A percentile compares a stretch with the other conserved stretches of the same genome.
phyloP scores from a whole-genome alignment of 73 alveolate species.

The Tetrahymena elliotti region DNA sequence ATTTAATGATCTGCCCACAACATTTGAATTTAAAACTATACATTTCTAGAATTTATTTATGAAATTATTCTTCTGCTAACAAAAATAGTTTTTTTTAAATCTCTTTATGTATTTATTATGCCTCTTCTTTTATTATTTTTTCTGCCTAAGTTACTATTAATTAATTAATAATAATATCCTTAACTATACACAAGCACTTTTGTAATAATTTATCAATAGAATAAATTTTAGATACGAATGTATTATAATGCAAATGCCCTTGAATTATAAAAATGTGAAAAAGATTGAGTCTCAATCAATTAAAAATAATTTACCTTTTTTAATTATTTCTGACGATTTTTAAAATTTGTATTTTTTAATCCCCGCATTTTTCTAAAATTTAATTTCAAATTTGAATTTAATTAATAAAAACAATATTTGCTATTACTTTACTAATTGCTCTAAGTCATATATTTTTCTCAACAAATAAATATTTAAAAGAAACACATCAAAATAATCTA shows the following conservation, averaged over 20 bases:
- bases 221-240: neutral
- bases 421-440: too few relatives aligned
- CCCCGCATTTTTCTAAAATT: neutral
- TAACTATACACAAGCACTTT: neutral
- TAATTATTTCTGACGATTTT: neutral
- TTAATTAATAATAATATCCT: neutral
- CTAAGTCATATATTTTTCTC: neutral
- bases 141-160: neutral
- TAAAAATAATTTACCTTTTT: neutral
- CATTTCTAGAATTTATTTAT: neutral
- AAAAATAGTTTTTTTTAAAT: too few relatives aligned
- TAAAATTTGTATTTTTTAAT: neutral
- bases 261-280: neutral
- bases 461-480: neutral
- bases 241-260: neutral
- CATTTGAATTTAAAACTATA: too few relatives aligned
- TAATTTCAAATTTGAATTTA: neutral
- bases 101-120: neutral
- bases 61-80: too few relatives aligned
- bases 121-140: neutral
- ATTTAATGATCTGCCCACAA: neutral
- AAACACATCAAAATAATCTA: neutral
- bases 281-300: too few relatives aligned
- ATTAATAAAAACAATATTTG: neutral
- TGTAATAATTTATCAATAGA: neutral